Percentiles rank a stretch among this genome's conserved stretches.
Evolutionary conservation across 257 asterid species (phyloP).

Genomic region (Paraleonurus japonicus): DNA sequence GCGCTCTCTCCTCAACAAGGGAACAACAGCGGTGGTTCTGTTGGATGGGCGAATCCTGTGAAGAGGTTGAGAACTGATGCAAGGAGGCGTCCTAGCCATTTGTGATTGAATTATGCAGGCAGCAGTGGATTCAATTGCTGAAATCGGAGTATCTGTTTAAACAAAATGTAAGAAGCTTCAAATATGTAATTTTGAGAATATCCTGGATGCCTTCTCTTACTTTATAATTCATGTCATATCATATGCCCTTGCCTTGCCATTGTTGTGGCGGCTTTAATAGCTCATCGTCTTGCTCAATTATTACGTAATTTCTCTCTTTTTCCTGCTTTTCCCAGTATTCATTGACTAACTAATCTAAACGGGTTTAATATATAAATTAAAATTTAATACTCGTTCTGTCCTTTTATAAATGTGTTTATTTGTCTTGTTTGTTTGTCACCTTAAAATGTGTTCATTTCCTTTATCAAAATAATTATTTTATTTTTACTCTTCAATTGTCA

Average conservation of each 20-base stretch:
- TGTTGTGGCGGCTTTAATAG: conserved; percentile 22
- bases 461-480: no score
- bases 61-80: conserved; percentile 86
- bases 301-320: background rate
- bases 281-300: background rate
- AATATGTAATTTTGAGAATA: conserved; percentile 30
- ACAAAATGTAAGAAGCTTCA: background rate
- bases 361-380: background rate
- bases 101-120: conserved; percentile 39
- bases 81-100: conserved; percentile 81
- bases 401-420: no score
- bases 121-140: conserved; percentile 14
- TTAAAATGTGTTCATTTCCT: no score
- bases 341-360: background rate
- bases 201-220: conserved; percentile 20
- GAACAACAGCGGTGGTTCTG: conserved; percentile 49
- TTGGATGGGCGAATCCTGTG: conserved; percentile 97
- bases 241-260: conserved; percentile 13
- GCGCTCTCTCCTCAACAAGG: conserved; percentile 61
- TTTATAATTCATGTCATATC: background rate
- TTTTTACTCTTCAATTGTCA: no score
- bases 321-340: no score
- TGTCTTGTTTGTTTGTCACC: no score
- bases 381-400: no score
- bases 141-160: conserved; percentile 1